Base-by-base conservation (phyloP, 345 rosid species). In the Passiflora organensis region DNA sequence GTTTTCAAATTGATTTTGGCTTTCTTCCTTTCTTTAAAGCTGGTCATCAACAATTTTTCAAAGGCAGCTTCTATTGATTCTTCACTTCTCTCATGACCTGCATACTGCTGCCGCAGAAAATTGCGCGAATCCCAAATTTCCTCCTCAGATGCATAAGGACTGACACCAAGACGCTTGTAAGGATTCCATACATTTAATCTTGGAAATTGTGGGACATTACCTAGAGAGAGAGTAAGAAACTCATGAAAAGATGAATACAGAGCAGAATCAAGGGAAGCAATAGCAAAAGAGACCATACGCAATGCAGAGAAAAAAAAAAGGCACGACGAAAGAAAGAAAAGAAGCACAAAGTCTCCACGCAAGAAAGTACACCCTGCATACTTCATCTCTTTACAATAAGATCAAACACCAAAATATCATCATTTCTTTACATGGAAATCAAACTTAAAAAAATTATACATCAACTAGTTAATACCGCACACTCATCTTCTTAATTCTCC, bases 61-160 rank as follows among this genome's bases (percentile, higher is more conserved):
- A 93, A 93, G 16, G 99, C 99, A 43, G 80, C 95, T 77, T 93
- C 97, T 63, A 89, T 69, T 1, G 99, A 86, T 66, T 93, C 97
- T 72, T 77, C 87, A 48, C 96, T 93, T 70, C 87, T 79, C 75
- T 93, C 99, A 55, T 89, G 87, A 16, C 97, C 97, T 43, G 88
- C 71, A 68, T 89, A 86, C 70, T 93, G 95, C 56, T 86, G 67
- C 56, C 86, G 38, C 55, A 93, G 97, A 60, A 93, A 93, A 78
- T 93, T 89, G 65, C 99, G 96, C 0, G 99, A 81, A 6, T 86
- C 84, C 99, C 95, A 93, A 63, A 93, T 77, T 71, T 93, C 99
- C 58, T 93, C 97, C 78, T 86, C 96, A 0, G 95, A 81, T 63
- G 99, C 96, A 62, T 83, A 79, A 15, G 77, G 84, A 59, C 84